These are phyloP conservation scores for Penicillium subrubescens DNA, from an alignment of 495 filamentous ascomycete species.

Conservation along the genomic window DNA sequence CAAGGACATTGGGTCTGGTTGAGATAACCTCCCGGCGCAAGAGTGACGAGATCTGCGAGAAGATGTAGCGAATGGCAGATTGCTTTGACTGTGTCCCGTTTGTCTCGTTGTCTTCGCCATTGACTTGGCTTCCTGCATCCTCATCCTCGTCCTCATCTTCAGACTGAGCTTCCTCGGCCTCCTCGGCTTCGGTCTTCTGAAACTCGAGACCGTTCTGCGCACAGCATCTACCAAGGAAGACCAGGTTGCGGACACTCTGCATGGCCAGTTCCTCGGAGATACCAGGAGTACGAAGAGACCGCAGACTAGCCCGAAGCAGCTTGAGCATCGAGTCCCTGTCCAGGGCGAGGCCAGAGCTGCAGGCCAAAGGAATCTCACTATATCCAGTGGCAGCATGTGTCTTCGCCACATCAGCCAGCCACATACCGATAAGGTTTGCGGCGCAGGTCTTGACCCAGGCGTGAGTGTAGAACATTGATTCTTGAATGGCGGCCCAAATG, in stretches of 20 bases:
- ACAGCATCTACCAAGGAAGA: slow-evolving; percentile 73
- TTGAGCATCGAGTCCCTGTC: slow-evolving; percentile 63
- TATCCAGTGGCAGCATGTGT: slow-evolving; percentile 55
- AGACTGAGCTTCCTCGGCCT: slow-evolving; percentile 38
- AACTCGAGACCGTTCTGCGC: slow-evolving; percentile 63
- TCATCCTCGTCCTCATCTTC: slow-evolving; percentile 45
- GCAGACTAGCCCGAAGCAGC: slow-evolving; percentile 63
- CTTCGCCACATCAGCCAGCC: slow-evolving; percentile 76
- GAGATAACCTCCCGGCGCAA: slow-evolving; percentile 74
- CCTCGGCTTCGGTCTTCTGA: slow-evolving; percentile 37
- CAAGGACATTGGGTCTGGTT: slow-evolving; percentile 58
- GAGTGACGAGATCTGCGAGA: slow-evolving; percentile 72
- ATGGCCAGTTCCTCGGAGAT: slow-evolving; percentile 68
- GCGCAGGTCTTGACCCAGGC: slow-evolving; percentile 75
- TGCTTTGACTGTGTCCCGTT: slow-evolving; percentile 24
- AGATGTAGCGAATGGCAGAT: slow-evolving; percentile 69
- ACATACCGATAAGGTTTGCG: slow-evolving; percentile 71
- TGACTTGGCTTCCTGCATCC: slow-evolving; percentile 15
- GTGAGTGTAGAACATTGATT: slow-evolving; percentile 72
- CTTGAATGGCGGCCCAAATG: slow-evolving; percentile 68
- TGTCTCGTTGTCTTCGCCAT: slow-evolving; percentile 39
- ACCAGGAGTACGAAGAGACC: slow-evolving; percentile 64
- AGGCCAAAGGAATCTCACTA: slow-evolving; percentile 60
- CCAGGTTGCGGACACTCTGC: slow-evolving; percentile 73
- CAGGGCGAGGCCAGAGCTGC: slow-evolving; percentile 71